Base-by-base conservation (phyloP, 345 rosid species). In the Mallotus nudiflorus region DNA sequence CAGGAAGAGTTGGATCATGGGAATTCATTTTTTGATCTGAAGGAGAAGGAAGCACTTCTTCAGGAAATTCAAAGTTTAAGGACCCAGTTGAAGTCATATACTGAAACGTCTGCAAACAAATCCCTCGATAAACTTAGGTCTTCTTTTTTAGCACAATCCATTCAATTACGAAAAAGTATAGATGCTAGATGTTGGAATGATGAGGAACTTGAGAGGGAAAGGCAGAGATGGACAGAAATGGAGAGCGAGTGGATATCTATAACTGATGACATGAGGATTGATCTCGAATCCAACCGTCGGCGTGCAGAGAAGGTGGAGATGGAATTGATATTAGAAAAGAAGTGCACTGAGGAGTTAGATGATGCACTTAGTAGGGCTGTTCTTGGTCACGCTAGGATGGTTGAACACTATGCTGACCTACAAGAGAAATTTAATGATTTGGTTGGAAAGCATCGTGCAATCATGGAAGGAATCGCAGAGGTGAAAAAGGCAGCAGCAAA, bases 161-260 rank as follows among this genome's bases (percentile, higher is more conserved):
- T 95, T 65, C 96, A 89, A 69, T 75, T 85, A 61, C 77, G 77
- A 53, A 84, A 78, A 82, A 84, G 91, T 74, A 65, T 83, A 14
- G 86, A 85, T 59, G 55, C 45, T 28, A 58, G 62, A 10, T 71
- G 78, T 42, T 79, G 64, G 58, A 75, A 77, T 27, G 85, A 73
- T 28, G 88, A 87, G 57, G 94, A 90, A 69, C 78, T 88, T 1
- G 97, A 90, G 84, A 83, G 52, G 63, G 98, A 95, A 79, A 87
- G 93, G 60, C 81, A 86, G 31, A 84, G 86, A 78, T 88, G 94
- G 97, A 92, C 87, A 74, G 98, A 95, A 86, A 88, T 92, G 91
- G 98, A 95, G 82, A 92, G 98, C 60, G 91, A 92, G 16, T 95
- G 99, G 99, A 95, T 95, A 64, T 89, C 85, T 31, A 68, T 95